These are phyloP conservation scores for Inga laurina DNA, from an alignment of 306 rosid species.

Conservation along the genomic window DNA sequence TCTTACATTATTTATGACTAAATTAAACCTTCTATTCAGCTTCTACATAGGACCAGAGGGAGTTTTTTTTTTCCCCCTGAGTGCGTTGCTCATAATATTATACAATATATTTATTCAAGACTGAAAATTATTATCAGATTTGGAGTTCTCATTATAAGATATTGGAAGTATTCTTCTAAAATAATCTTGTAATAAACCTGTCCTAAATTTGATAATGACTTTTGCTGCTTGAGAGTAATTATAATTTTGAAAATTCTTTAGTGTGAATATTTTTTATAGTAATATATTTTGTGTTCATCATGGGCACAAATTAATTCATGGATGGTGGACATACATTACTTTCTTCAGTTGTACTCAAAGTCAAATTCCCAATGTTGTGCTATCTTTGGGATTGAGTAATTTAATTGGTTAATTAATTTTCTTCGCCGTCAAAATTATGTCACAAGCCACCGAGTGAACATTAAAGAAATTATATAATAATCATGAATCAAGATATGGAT, in stretches of 20 bases:
- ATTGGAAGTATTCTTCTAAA: not conserved
- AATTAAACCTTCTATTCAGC: no score
- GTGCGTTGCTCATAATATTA: no score
- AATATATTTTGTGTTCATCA: not conserved
- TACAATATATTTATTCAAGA: not conserved
- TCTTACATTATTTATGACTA: no score
- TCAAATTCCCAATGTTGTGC: conserved; percentile 27
- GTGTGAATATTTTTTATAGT: not conserved
- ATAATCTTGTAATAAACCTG: no score
- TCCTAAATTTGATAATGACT: no score
- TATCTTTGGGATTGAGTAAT: conserved; percentile 28
- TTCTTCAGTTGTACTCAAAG: conserved; percentile 46
- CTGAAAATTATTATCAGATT: not conserved
- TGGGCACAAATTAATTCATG: not conserved
- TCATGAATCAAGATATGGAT: not conserved
- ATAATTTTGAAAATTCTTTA: not conserved
- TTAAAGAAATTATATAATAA: not conserved
- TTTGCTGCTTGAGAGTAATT: not conserved
- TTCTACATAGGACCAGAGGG: no score
- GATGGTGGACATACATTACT: conserved; percentile 40
- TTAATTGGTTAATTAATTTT: not conserved
- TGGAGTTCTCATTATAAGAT: not conserved
- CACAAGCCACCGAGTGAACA: not conserved
- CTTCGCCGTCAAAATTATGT: not conserved
- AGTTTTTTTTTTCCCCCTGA: no score